phyloP scores from a whole-genome alignment of 2,329 filamentous ascomycete genomes.

The Fusarium sp. region DNA sequence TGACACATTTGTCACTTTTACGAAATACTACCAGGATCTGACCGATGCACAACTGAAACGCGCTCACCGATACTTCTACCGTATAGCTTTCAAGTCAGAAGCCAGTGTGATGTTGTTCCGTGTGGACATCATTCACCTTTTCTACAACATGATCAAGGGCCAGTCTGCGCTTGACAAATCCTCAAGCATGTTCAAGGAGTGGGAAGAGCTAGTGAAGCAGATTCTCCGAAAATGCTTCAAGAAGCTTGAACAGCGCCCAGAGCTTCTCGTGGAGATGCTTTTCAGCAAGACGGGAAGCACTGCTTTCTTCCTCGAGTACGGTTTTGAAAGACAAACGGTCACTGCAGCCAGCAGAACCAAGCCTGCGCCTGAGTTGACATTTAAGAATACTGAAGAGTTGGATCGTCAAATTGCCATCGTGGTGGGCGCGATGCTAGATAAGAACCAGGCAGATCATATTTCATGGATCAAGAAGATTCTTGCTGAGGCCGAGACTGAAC shows the following conservation, averaged over 20 bases:
- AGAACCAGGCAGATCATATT: conserved; percentile 80
- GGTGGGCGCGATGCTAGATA: conserved; percentile 82
- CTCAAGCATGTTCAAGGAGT: conserved; percentile 81
- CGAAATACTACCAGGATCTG: conserved; percentile 83
- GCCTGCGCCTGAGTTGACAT: conserved; percentile 84
- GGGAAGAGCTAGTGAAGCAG: conserved; percentile 89
- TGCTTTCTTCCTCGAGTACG: conserved; percentile 89
- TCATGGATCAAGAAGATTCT: conserved; percentile 84
- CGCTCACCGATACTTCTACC: conserved; percentile 92
- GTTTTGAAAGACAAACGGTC: conserved; percentile 85
- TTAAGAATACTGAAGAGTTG: conserved; percentile 76
- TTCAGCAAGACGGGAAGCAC: conserved; percentile 92
- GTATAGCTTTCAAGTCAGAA: conserved; percentile 94
- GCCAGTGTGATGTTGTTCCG: conserved; percentile 89
- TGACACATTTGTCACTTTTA: conserved; percentile 87
- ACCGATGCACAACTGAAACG: conserved; percentile 85
- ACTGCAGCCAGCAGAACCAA: conserved; percentile 69
- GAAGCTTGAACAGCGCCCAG: conserved; percentile 86
- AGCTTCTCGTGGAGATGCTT: conserved; percentile 88
- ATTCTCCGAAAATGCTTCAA: conserved; percentile 84
- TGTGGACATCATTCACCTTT: conserved; percentile 87
- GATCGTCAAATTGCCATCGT: conserved; percentile 83
- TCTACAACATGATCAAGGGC: conserved; percentile 93
- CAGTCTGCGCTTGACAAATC: conserved; percentile 78
- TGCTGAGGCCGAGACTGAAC: conserved; percentile 74